A percentile compares a stretch with the other conserved stretches of the same genome.
Conservation (phyloP, 2,329 filamentous ascomycete genomes). For the Aspergillus sp. region DNA sequence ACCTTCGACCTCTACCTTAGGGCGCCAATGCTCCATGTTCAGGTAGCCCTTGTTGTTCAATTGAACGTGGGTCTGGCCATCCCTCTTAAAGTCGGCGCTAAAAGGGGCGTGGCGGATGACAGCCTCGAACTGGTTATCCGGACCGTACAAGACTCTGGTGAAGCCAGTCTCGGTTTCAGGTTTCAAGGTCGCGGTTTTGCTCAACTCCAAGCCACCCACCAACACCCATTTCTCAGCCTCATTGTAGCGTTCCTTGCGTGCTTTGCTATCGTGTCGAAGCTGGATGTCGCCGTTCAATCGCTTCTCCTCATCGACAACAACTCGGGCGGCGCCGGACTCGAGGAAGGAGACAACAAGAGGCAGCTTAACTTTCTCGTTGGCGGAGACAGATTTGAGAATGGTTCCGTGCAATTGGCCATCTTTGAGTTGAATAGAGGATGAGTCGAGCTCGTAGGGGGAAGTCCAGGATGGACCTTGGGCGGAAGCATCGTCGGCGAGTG, state of each 20-base stretch:
- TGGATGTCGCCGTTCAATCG: constrained; percentile 86
- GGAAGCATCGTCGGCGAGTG: constrained; percentile 76
- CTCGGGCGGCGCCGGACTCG: constrained; percentile 81
- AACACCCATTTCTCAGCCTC: constrained; percentile 85
- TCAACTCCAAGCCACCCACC: constrained; percentile 75
- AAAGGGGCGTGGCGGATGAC: constrained; percentile 83
- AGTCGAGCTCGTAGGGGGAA: constrained; percentile 76
- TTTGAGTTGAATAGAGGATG: constrained; percentile 72
- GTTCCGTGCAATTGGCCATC: constrained; percentile 77
- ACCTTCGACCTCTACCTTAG: constrained; percentile 71
- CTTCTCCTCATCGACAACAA: constrained; percentile 89
- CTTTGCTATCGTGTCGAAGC: constrained; percentile 78
- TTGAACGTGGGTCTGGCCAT: constrained; percentile 78
- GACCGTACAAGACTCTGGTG: constrained; percentile 76
- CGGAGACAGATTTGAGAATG: constrained; percentile 76
- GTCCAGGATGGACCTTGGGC: constrained; percentile 68
- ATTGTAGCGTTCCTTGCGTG: constrained; percentile 90
- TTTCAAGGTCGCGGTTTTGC: constrained; percentile 69
- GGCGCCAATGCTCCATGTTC: constrained; percentile 94
- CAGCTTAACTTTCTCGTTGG: constrained; percentile 71
- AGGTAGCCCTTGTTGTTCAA: constrained; percentile 87
- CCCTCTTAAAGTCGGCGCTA: constrained; percentile 79
- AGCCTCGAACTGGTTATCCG: constrained; percentile 74
- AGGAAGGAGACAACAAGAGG: constrained; percentile 87
- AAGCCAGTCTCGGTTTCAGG: constrained; percentile 67